Percentiles rank a stretch among this genome's conserved stretches.
phyloP scores from a whole-genome alignment of 257 asterid species.

The Nicotiana undulata region DNA sequence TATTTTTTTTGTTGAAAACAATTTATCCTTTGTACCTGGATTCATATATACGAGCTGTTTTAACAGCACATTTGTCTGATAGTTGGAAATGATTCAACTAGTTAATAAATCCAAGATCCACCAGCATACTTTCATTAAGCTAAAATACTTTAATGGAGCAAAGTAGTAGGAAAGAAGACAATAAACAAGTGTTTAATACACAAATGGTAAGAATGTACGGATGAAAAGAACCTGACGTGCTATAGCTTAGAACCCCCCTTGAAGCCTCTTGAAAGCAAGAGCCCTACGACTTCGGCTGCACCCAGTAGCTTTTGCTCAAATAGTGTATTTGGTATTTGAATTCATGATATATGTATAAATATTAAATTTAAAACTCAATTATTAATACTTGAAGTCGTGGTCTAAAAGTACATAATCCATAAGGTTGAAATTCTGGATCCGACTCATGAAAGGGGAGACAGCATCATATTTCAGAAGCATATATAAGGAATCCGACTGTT shows the following conservation, averaged over 20 bases:
- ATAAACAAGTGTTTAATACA: neutral
- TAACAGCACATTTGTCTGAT: neutral
- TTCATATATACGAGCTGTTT: neutral
- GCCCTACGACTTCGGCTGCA: too few species aligned
- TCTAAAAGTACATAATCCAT: too few species aligned
- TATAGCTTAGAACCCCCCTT: neutral
- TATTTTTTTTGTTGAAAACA: neutral
- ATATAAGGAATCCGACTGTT: neutral
- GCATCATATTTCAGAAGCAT: neutral
- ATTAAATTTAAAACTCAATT: too few species aligned
- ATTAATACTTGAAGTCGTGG: too few species aligned
- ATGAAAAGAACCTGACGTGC: neutral
- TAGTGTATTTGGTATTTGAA: too few species aligned
- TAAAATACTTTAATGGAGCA: neutral
- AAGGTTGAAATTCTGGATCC: too few species aligned
- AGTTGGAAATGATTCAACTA: neutral
- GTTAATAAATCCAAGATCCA: neutral
- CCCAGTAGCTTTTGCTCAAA: too few species aligned
- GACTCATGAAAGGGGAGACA: neutral
- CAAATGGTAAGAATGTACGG: neutral
- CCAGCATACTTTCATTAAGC: neutral
- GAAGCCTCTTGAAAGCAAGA: neutral
- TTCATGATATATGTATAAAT: too few species aligned
- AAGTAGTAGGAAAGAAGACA: neutral
- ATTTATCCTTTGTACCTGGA: neutral